These are phyloP conservation scores for Arabidopsis hybrid DNA, from an alignment of 441 rosid genomes.

Conservation along the genomic window DNA sequence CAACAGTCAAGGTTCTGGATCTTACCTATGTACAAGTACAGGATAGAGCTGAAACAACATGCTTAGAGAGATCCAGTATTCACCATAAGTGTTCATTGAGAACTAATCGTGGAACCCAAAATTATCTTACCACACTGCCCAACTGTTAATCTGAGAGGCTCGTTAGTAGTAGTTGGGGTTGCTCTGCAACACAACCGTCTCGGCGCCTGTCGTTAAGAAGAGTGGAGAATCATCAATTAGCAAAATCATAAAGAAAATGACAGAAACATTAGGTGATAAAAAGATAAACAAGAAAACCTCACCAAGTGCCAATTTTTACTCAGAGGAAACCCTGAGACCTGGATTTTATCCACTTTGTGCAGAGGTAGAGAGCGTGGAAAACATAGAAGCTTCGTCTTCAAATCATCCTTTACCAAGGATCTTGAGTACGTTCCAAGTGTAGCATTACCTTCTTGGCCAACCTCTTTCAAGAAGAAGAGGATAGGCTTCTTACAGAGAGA, in stretches of 20 bases:
- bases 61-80: conserved; percentile 23
- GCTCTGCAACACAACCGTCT: conserved; percentile 82
- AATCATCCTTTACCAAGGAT: conserved; percentile 59
- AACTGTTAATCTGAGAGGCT: conserved; percentile 65
- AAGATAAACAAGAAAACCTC: conserved; percentile 33
- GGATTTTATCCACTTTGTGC: conserved; percentile 60
- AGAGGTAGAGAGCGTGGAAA: conserved; percentile 70
- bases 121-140: conserved; percentile 70
- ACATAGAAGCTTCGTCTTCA: conserved; percentile 77
- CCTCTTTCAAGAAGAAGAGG: conserved; percentile 51
- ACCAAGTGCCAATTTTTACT: conserved; percentile 85
- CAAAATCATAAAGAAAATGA: background rate
- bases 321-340: conserved; percentile 63
- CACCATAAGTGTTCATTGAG: conserved; percentile 44
- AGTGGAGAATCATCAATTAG: background rate
- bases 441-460: conserved; percentile 55
- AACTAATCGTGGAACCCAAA: conserved; percentile 53
- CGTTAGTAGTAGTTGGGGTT: conserved; percentile 50
- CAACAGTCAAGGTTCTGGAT: conserved; percentile 43
- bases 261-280: conserved; percentile 20
- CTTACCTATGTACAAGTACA: conserved; percentile 43
- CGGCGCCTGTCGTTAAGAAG: conserved; percentile 57
- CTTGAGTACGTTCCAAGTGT: conserved; percentile 65
- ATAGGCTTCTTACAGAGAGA: conserved; percentile 65
- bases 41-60: conserved; percentile 9